phyloP scores from a whole-genome alignment of 2,329 filamentous ascomycete genomes.

The Blumeriella jaapii region DNA sequence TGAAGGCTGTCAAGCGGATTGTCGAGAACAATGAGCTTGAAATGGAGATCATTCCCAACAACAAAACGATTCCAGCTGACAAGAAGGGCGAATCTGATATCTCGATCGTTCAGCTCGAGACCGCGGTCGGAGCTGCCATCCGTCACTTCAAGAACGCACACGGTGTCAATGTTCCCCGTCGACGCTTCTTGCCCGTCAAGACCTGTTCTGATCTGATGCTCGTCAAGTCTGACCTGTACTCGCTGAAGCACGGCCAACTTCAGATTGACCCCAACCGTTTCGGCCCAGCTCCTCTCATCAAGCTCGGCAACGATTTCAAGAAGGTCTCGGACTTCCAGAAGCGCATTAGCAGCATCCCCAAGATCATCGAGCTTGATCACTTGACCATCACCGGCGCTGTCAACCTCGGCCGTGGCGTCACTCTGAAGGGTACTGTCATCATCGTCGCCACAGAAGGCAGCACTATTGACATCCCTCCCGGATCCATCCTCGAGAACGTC shows the following conservation, averaged over 20 bases:
- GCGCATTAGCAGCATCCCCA: constrained; percentile 76
- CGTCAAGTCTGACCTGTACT: constrained; percentile 99
- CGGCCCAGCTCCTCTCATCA: constrained; percentile 93
- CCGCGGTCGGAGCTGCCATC: constrained; percentile 94
- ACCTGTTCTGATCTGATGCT: constrained; percentile 99
- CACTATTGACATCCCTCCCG: constrained; percentile 95
- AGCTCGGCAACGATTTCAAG: constrained; percentile 98
- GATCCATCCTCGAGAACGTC: constrained; percentile 95
- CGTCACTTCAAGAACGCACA: constrained; percentile 98
- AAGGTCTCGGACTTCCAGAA: constrained; percentile 97
- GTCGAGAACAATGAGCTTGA: constrained; percentile 97
- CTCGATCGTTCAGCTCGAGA: constrained; percentile 96
- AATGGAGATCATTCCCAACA: constrained; percentile 99
- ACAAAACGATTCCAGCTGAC: constrained; percentile 95
- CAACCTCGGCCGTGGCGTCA: constrained; percentile 91
- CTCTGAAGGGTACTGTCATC: constrained; percentile 95
- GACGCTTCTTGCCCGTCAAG: constrained; percentile 98
- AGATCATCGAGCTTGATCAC: constrained; percentile 86
- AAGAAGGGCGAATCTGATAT: constrained; percentile 99
- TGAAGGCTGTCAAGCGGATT: constrained; percentile 94
- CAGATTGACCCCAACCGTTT: constrained; percentile 95
- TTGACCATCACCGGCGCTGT: constrained; percentile 96
- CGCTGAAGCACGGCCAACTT: constrained; percentile 94
- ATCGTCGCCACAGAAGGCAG: constrained; percentile 96
- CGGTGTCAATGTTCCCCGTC: constrained; percentile 95